phyloP scores from a whole-genome alignment of 2,329 filamentous ascomycete genomes.

The Ceratocystis ficicola region DNA sequence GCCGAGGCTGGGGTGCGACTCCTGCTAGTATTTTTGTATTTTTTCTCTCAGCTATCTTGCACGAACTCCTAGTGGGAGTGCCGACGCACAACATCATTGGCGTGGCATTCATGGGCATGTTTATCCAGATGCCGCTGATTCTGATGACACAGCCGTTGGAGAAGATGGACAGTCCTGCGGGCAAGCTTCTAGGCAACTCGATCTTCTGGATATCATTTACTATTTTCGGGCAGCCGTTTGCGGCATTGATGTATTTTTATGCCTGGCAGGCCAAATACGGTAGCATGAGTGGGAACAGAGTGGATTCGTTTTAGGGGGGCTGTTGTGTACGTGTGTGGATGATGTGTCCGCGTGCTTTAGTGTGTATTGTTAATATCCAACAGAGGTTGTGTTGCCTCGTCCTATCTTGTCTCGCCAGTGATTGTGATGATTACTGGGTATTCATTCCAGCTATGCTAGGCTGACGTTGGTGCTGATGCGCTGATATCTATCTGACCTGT shows the following conservation, averaged over 20 bases:
- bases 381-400: background rate
- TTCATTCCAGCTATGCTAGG: too few species aligned
- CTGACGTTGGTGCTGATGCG: too few species aligned
- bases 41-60: slow-evolving; percentile 72
- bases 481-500: too few species aligned
- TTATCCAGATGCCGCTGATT: slow-evolving; percentile 83
- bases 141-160: slow-evolving; percentile 65
- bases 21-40: slow-evolving; percentile 74
- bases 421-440: too few species aligned
- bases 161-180: slow-evolving; percentile 61
- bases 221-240: slow-evolving; percentile 85
- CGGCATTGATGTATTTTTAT: slow-evolving; percentile 89
- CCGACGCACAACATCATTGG: slow-evolving; percentile 91
- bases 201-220: slow-evolving; percentile 98
- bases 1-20: slow-evolving; percentile 62
- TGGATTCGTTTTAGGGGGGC: slow-evolving; percentile 21
- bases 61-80: slow-evolving; percentile 84
- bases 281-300: slow-evolving; percentile 48
- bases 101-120: slow-evolving; percentile 88
- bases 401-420: too few species aligned
- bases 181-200: slow-evolving; percentile 74
- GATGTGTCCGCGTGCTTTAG: background rate
- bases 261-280: slow-evolving; percentile 98
- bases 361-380: background rate
- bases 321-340: background rate